These are phyloP conservation scores for Fusarium floridanum DNA, from an alignment of 2,329 filamentous ascomycete genomes.

Conservation along the genomic window DNA sequence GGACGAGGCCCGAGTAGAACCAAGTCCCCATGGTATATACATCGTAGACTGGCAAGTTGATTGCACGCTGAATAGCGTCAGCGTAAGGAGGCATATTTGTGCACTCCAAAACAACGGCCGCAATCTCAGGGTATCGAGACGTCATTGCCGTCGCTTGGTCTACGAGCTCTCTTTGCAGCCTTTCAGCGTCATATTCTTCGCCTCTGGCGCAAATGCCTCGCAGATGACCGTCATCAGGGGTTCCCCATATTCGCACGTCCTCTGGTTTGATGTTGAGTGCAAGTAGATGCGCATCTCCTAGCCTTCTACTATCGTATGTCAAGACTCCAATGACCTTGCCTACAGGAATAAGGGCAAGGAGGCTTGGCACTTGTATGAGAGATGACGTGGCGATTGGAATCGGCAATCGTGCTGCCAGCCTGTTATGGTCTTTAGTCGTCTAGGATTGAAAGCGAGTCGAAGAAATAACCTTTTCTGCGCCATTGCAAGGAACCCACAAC, in stretches of 20 bases:
- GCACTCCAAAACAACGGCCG: conserved; percentile 49
- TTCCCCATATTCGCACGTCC: conserved; percentile 40
- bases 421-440: background rate
- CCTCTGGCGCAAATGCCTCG: conserved; percentile 34
- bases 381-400: conserved; percentile 54
- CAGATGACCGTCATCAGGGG: conserved; percentile 38
- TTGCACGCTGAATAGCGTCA: conserved; percentile 47
- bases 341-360: conserved; percentile 45
- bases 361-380: conserved; percentile 51
- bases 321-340: conserved; percentile 47
- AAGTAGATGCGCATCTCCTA: conserved; percentile 39
- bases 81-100: conserved; percentile 54
- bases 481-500: conserved; percentile 56
- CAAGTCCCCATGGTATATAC: conserved; percentile 52
- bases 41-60: conserved; percentile 51
- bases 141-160: conserved; percentile 28
- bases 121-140: conserved; percentile 35
- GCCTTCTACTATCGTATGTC: conserved; percentile 47
- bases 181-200: conserved; percentile 30
- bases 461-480: conserved; percentile 47
- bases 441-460: background rate
- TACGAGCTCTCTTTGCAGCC: conserved; percentile 42
- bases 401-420: conserved; percentile 49
- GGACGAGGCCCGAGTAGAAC: conserved; percentile 51
- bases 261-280: conserved; percentile 39